A percentile compares a stretch with the other conserved stretches of the same genome.
Conservation (phyloP, 345 rosid genomes). For the Rhodomyrtus tomentosa region DNA sequence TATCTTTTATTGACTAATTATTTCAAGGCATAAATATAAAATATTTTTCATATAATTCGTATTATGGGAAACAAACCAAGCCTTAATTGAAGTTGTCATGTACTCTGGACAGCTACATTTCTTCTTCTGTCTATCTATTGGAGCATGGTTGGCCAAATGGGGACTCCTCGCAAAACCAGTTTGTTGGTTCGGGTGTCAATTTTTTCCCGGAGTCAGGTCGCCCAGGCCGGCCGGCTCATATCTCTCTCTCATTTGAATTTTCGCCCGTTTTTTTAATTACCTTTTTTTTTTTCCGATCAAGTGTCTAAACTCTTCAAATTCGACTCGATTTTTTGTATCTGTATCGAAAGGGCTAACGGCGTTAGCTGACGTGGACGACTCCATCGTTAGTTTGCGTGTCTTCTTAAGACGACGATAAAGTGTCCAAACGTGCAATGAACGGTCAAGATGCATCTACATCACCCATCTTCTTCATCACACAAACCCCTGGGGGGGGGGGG, state of each 20-base stretch:
- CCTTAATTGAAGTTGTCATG: not conserved
- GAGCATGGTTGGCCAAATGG: not conserved
- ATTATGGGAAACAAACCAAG: rapidly evolving
- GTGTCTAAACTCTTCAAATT: not conserved
- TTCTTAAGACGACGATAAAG: not conserved
- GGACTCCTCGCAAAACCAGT: not conserved
- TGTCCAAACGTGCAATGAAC: not conserved
- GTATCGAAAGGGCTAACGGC: not conserved
- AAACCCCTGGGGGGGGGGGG: not conserved
- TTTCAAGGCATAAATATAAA: not conserved
- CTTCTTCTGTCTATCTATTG: not conserved
- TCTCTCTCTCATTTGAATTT: too few species aligned
- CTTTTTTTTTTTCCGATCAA: too few species aligned
- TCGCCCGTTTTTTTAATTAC: too few species aligned
- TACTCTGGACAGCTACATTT: not conserved
- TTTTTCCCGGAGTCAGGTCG: too few species aligned
- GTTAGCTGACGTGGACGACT: not conserved
- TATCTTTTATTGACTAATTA: not conserved
- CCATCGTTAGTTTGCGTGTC: not conserved
- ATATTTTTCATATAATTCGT: not conserved
- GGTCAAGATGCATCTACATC: not conserved
- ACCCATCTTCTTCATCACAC: not conserved
- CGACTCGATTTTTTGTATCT: not conserved
- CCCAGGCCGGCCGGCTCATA: too few species aligned
- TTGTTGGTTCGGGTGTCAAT: too few species aligned